Conservation (phyloP, 2,329 filamentous ascomycete genomes). For the Aspergillus transmontanensis region DNA sequence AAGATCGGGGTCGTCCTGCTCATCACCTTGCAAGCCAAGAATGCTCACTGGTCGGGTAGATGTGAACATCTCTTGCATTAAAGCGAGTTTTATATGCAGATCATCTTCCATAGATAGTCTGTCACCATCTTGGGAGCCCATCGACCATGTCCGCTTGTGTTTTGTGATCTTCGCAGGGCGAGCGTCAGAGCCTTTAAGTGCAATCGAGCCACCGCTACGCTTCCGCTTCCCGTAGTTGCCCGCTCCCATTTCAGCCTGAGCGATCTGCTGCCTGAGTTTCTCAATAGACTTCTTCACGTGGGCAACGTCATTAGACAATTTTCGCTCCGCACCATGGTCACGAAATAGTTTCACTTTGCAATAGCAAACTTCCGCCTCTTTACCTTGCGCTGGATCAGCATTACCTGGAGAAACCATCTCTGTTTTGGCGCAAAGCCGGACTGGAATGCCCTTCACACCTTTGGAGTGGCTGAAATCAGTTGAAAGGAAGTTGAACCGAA, state of each 20-base stretch:
- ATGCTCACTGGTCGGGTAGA: conserved; percentile 47
- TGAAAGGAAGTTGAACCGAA: conserved; percentile 97
- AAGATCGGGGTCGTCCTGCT: conserved; percentile 49
- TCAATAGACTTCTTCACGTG: conserved; percentile 97
- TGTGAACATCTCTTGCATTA: conserved; percentile 51
- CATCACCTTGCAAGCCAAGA: conserved; percentile 46
- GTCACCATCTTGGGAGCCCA: conserved; percentile 67
- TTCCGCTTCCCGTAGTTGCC: conserved; percentile 64
- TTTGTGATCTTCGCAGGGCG: conserved; percentile 82
- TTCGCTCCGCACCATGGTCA: conserved; percentile 92
- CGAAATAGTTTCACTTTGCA: conserved; percentile 98
- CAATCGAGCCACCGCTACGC: conserved; percentile 57
- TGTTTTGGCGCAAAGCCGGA: conserved; percentile 90
- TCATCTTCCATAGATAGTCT: conserved; percentile 47
- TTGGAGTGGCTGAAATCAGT: conserved; percentile 99
- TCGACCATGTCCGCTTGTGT: conserved; percentile 93
- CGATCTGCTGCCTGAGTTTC: conserved; percentile 91
- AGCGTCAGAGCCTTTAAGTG: conserved; percentile 49
- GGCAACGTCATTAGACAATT: conserved; percentile 89
- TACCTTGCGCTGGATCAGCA: conserved; percentile 38
- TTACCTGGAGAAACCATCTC: conserved; percentile 62
- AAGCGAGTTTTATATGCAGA: conserved; percentile 45
- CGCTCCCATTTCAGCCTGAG: conserved; percentile 67
- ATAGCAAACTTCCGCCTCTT: conserved; percentile 75
- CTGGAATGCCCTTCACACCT: conserved; percentile 95